These are phyloP conservation scores for Leccinellum luteum DNA, from an alignment of 768 basidiomycete species.

Conservation along the genomic window DNA sequence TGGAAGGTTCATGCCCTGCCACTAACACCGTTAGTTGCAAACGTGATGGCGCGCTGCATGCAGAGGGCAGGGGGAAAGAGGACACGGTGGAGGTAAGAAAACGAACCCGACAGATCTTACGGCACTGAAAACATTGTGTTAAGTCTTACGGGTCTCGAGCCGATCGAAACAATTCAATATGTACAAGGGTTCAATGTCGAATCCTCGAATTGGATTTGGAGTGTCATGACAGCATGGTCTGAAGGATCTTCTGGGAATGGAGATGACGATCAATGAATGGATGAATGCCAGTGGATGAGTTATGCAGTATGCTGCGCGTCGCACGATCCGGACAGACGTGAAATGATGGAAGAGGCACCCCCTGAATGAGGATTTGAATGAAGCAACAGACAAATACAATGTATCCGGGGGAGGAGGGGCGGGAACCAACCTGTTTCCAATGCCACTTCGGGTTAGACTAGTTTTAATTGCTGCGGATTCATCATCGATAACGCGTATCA, in stretches of 20 bases:
- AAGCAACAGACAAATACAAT: conserved; percentile 5
- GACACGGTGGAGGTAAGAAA: neutral
- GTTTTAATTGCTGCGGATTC: conserved; percentile 5
- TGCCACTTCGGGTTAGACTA: conserved; percentile 15
- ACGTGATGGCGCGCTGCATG: conserved; percentile 1
- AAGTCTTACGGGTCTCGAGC: conserved; percentile 7
- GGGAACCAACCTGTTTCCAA: conserved; percentile 15
- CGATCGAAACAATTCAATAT: conserved; percentile 16
- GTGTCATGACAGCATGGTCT: neutral
- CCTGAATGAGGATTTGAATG: neutral
- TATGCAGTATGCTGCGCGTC: neutral
- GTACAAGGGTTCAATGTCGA: conserved; percentile 2
- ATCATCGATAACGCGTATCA: conserved; percentile 17
- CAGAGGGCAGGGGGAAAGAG: neutral
- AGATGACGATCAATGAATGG: conserved; percentile 2
- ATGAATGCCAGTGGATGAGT: neutral
- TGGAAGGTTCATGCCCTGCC: conserved; percentile 3
- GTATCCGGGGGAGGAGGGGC: conserved; percentile 3
- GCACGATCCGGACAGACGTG: neutral
- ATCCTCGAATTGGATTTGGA: neutral
- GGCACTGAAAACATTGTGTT: neutral
- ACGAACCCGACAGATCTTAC: neutral
- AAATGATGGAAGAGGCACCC: neutral
- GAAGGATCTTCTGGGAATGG: conserved; percentile 8
- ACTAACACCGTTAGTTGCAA: neutral